phyloP scores from a whole-genome alignment of 2,329 filamentous ascomycete species.

The Sclerotinia glacialis region DNA sequence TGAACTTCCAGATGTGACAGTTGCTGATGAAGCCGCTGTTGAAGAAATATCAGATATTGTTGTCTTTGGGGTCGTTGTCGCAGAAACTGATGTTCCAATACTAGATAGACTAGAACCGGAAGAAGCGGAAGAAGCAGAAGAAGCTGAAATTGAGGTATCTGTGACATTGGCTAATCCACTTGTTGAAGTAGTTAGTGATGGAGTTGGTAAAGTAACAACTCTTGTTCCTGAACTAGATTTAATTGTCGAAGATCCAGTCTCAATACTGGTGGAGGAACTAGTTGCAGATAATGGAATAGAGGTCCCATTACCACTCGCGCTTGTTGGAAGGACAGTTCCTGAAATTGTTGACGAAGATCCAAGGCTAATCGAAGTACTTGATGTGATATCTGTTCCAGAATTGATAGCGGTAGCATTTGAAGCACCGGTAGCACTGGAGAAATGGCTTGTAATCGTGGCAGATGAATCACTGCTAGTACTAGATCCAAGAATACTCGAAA shows the following conservation, averaged over 20 bases:
- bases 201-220: slow-evolving; percentile 2
- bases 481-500: slow-evolving; percentile 24
- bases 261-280: not conserved
- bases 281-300: not conserved
- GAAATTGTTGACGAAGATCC: slow-evolving; percentile 5
- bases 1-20: slow-evolving; percentile 6
- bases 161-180: not conserved
- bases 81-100: slow-evolving; percentile 6
- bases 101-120: slow-evolving; percentile 4
- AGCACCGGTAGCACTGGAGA: slow-evolving; percentile 9
- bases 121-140: not conserved
- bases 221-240: slow-evolving; percentile 16
- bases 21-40: slow-evolving; percentile 16
- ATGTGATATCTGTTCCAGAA: slow-evolving; percentile 6
- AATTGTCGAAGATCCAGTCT: not conserved
- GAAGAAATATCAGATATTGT: slow-evolving; percentile 16
- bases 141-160: not conserved
- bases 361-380: slow-evolving; percentile 17
- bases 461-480: not conserved
- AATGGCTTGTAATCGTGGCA: not conserved
- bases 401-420: slow-evolving; percentile 9
- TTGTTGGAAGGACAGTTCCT: slow-evolving; percentile 15
- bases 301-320: slow-evolving; percentile 6
- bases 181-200: not conserved
- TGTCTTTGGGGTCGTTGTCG: slow-evolving; percentile 13